Evolutionary conservation across 1,284 basidiomycete genomes (phyloP).

Genomic region (Athelia psychrophila): DNA sequence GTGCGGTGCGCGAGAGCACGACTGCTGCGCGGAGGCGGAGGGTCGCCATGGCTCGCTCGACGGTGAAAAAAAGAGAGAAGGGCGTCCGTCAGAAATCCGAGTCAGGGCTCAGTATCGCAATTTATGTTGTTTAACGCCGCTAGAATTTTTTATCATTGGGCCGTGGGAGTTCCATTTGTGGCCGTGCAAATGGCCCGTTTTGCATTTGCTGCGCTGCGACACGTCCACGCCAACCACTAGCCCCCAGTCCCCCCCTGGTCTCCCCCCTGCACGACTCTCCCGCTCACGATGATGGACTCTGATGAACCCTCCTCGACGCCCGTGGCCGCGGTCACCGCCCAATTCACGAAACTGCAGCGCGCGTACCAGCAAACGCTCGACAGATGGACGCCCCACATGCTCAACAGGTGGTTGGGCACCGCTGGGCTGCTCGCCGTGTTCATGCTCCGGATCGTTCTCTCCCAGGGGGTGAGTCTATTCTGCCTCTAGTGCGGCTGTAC

Average conservation of each 20-base stretch:
- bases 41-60: no score
- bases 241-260: background rate
- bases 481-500: slow-evolving; percentile 1
- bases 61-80: no score
- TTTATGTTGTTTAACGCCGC: no score
- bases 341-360: slow-evolving; percentile 33
- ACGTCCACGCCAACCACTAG: background rate
- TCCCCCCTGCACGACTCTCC: background rate
- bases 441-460: slow-evolving; percentile 82
- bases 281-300: background rate
- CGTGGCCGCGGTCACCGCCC: background rate
- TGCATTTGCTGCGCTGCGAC: background rate
- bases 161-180: no score
- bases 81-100: no score
- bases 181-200: no score
- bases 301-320: background rate
- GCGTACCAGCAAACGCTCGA: slow-evolving; percentile 87
- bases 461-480: slow-evolving; percentile 77
- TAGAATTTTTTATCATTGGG: no score
- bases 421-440: slow-evolving; percentile 76
- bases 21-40: no score
- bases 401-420: slow-evolving; percentile 89
- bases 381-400: slow-evolving; percentile 85
- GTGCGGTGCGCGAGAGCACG: background rate
- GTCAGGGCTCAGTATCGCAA: no score